Evolutionary conservation across 768 basidiomycete species (phyloP).

Genomic region (Tephrocybe sp.): DNA sequence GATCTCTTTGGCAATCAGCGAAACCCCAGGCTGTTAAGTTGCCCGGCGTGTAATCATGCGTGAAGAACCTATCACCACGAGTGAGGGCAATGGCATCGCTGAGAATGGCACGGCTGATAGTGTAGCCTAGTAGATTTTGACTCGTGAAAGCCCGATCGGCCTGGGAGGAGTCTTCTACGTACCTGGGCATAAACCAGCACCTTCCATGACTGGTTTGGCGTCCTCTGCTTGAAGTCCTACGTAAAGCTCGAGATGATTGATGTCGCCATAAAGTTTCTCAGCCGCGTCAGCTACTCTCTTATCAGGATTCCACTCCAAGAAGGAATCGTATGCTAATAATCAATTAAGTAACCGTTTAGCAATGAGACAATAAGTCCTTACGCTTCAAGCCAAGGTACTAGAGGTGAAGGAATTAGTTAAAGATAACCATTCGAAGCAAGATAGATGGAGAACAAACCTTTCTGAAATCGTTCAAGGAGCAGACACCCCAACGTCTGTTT

Average conservation of each 20-base stretch:
- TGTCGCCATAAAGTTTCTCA: slow-evolving; percentile 73
- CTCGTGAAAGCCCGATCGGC: not conserved
- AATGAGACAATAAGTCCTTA: slow-evolving; percentile 36
- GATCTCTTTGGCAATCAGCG: slow-evolving; percentile 75
- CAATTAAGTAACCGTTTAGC: no score
- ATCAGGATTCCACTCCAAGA: slow-evolving; percentile 81
- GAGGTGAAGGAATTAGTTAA: not conserved
- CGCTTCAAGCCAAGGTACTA: slow-evolving; percentile 77
- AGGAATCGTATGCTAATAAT: slow-evolving; percentile 56
- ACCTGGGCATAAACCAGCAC: slow-evolving; percentile 86
- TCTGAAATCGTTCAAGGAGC: slow-evolving; percentile 82
- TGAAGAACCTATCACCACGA: slow-evolving; percentile 81
- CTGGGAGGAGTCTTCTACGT: no score
- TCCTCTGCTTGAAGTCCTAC: slow-evolving; percentile 80
- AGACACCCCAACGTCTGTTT: slow-evolving; percentile 76
- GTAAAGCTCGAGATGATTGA: slow-evolving; percentile 78
- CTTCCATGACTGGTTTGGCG: slow-evolving; percentile 68
- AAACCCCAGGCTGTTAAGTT: slow-evolving; percentile 86
- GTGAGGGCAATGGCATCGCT: slow-evolving; percentile 85
- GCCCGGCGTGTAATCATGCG: slow-evolving; percentile 75
- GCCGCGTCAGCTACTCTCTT: slow-evolving; percentile 67
- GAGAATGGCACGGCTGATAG: slow-evolving; percentile 81
- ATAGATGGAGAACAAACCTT: no score
- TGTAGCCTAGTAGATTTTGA: slow-evolving; percentile 51
- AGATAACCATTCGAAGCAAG: no score